These are phyloP conservation scores for Anaeramoeba ignava DNA, from an alignment of 78 protist species.

Conservation along the genomic window DNA sequence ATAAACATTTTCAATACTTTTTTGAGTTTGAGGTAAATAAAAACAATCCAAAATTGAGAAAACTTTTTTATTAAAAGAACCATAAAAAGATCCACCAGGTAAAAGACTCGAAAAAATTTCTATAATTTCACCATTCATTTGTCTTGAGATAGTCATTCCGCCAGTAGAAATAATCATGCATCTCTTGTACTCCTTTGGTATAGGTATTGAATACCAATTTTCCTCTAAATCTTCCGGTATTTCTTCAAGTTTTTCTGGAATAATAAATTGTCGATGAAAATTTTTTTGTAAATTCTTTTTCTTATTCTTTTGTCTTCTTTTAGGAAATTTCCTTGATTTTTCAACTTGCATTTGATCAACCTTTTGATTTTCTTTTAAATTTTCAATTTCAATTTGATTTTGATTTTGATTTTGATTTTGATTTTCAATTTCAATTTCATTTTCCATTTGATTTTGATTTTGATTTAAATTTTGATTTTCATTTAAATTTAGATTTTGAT, in stretches of 20 bases:
- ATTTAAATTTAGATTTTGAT: too few species aligned
- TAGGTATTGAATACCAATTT: neutral
- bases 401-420: too few species aligned
- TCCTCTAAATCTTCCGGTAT: neutral
- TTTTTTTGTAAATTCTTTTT: too few species aligned
- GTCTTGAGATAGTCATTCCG: neutral
- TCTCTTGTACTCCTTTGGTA: neutral
- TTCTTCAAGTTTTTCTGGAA: neutral
- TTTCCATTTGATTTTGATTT: too few species aligned
- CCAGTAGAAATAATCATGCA: neutral
- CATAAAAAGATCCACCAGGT: neutral
- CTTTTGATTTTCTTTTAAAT: too few species aligned
- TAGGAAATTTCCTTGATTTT: too few species aligned
- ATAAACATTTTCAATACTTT: neutral
- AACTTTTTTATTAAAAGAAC: neutral
- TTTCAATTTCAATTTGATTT: too few species aligned
- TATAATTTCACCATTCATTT: neutral
- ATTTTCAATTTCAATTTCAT: too few species aligned
- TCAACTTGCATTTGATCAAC: too few species aligned
- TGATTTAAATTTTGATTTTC: too few species aligned
- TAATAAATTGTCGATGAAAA: neutral
- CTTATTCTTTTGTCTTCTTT: too few species aligned
- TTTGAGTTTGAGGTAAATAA: neutral
- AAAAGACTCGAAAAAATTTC: neutral
- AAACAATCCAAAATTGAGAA: neutral